These are phyloP conservation scores for Cylindricascospora bacillispora DNA, from an alignment of 1,139 yeast species.

Conservation along the genomic window DNA sequence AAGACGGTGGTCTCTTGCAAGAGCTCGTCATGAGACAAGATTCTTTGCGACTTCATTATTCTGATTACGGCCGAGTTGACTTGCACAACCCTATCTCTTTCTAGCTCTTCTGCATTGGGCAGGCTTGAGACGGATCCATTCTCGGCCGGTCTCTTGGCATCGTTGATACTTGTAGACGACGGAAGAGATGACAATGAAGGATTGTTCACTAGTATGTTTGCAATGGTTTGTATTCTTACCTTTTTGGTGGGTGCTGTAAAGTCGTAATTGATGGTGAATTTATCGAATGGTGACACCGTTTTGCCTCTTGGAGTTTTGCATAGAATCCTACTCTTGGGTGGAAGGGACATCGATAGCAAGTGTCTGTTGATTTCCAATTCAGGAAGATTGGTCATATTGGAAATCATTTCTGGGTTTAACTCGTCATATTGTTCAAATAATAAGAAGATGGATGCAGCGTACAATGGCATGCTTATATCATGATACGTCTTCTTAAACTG, in stretches of 20 bases:
- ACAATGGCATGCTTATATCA: slow-evolving; percentile 69
- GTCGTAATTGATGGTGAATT: slow-evolving; percentile 53
- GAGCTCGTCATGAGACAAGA: slow-evolving; percentile 50
- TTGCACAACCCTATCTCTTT: slow-evolving; percentile 43
- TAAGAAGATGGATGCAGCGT: slow-evolving; percentile 65
- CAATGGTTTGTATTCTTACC: slow-evolving; percentile 68
- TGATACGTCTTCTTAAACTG: slow-evolving; percentile 58
- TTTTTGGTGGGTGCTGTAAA: slow-evolving; percentile 62
- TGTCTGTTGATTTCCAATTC: slow-evolving; percentile 61
- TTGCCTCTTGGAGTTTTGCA: slow-evolving; percentile 64
- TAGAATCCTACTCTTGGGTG: slow-evolving; percentile 66
- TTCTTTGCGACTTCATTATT: slow-evolving; percentile 66
- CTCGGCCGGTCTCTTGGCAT: no score
- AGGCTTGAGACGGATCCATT: slow-evolving; percentile 4
- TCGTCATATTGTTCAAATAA: slow-evolving; percentile 47
- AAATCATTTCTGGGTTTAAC: slow-evolving; percentile 50
- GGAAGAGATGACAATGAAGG: slow-evolving; percentile 1
- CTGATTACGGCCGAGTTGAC: slow-evolving; percentile 85
- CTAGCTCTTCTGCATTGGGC: slow-evolving; percentile 7
- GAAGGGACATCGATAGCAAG: slow-evolving; percentile 73
- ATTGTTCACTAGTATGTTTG: no score
- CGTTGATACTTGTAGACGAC: background rate
- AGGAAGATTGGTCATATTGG: slow-evolving; percentile 59
- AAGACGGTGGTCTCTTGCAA: slow-evolving; percentile 55
- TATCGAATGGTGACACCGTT: slow-evolving; percentile 52